Evolutionary conservation across 2,329 filamentous ascomycete species (phyloP).

Genomic region (Kalaharituber pfeilii): DNA sequence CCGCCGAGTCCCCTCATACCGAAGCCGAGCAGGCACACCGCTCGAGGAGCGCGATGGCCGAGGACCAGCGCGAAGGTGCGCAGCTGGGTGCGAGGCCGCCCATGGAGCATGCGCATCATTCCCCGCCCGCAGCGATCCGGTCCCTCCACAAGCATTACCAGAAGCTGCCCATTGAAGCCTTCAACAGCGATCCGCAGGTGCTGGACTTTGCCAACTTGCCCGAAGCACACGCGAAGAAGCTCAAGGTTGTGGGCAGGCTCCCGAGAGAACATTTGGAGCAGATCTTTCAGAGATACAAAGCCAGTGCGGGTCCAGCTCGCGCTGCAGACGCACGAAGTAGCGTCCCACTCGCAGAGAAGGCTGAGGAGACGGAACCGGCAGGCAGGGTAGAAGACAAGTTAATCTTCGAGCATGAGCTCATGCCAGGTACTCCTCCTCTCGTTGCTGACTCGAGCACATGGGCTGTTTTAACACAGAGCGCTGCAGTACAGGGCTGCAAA

Average conservation of each 20-base stretch:
- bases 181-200: constrained; percentile 9
- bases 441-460: neutral
- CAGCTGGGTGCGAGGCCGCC: too few relatives aligned
- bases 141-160: constrained; percentile 19
- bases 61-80: too few relatives aligned
- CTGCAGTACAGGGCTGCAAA: constrained; percentile 48
- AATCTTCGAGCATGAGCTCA: constrained; percentile 15
- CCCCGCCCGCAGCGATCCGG: constrained; percentile 16
- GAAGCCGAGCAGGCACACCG: too few relatives aligned
- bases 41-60: too few relatives aligned
- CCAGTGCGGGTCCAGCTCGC: neutral
- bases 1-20: too few relatives aligned
- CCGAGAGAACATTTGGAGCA: neutral
- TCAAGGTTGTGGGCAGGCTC: constrained; percentile 9
- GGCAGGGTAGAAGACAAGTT: constrained; percentile 3
- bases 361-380: neutral
- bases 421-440: constrained; percentile 15
- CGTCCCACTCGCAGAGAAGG: too few relatives aligned
- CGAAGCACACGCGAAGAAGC: constrained; percentile 2
- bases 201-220: constrained; percentile 15
- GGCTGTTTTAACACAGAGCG: constrained; percentile 3
- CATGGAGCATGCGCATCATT: constrained; percentile 15
- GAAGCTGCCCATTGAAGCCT: constrained; percentile 10
- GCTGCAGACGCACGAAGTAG: too few relatives aligned
- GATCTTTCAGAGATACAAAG: constrained; percentile 11